Evolutionary conservation across 1,284 basidiomycete genomes (phyloP).

Genomic region (Cronartium quercuum): DNA sequence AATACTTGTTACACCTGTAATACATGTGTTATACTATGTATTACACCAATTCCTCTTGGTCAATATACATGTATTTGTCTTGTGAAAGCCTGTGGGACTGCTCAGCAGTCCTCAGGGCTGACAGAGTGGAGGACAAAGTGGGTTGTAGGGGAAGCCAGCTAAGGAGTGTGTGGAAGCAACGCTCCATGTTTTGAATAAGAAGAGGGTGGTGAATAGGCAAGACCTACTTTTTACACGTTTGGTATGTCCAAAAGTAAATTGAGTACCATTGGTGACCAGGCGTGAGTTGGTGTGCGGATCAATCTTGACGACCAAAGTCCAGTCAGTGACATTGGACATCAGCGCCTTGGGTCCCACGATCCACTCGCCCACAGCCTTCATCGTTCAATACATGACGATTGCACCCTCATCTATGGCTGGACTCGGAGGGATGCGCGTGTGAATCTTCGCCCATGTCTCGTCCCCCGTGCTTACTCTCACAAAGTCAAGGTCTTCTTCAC

Average conservation of each 20-base stretch:
- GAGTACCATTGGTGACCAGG: not conserved
- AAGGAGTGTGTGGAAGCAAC: too few species aligned
- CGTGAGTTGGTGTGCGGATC: not conserved
- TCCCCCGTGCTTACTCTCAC: constrained; percentile 64
- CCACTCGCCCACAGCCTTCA: constrained; percentile 18
- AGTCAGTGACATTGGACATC: constrained; percentile 12
- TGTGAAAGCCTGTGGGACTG: too few species aligned
- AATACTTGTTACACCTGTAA: too few species aligned
- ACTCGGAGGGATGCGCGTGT: constrained; percentile 57
- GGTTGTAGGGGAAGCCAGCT: constrained; percentile 37
- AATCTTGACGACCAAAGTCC: constrained; percentile 15
- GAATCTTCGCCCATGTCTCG: constrained; percentile 60
- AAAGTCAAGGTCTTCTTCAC: constrained; percentile 58
- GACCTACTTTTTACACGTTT: constrained; percentile 32
- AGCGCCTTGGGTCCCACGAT: not conserved
- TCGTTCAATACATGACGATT: constrained; percentile 9
- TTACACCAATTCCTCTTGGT: too few species aligned
- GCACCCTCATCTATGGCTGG: not conserved
- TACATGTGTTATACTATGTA: too few species aligned
- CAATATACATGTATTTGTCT: too few species aligned
- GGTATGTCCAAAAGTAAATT: constrained; percentile 19
- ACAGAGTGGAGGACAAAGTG: too few species aligned
- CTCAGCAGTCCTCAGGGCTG: too few species aligned
- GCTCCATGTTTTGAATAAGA: too few species aligned
- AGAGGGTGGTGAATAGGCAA: too few species aligned